phyloP scores from a whole-genome alignment of 805 yeast species.

The Candida adriatica region DNA sequence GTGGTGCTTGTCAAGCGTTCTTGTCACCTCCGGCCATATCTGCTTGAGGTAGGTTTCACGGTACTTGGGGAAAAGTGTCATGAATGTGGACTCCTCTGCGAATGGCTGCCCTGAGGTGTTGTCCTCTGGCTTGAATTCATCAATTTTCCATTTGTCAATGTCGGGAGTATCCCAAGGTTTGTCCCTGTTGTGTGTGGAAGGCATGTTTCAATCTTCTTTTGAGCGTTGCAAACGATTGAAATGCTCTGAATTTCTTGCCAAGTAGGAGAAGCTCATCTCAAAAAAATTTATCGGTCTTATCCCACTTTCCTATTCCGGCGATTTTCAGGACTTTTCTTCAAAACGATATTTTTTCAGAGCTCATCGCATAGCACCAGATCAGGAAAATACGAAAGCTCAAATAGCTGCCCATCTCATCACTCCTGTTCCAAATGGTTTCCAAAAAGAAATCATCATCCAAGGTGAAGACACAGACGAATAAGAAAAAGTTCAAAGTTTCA shows the following conservation, averaged over 20 bases:
- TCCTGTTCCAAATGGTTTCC: not conserved
- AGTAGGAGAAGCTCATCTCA: too few relatives aligned
- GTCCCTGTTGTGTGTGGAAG: slow-evolving; percentile 87
- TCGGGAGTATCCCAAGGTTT: slow-evolving; percentile 98
- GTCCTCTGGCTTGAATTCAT: slow-evolving; percentile 85
- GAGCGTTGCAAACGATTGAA: too few relatives aligned
- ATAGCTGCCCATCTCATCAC: not conserved
- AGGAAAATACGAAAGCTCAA: too few relatives aligned
- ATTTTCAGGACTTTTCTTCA: too few relatives aligned
- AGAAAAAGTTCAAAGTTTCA: slow-evolving; percentile 9
- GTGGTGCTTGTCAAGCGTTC: slow-evolving; percentile 62
- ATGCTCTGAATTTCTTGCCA: too few relatives aligned
- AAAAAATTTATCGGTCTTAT: not conserved
- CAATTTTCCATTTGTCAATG: slow-evolving; percentile 86
- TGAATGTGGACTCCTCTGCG: slow-evolving; percentile 92
- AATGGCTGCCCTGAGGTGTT: slow-evolving; percentile 82
- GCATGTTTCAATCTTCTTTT: slow-evolving; percentile 42
- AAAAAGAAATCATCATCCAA: not conserved
- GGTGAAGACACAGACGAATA: not conserved
- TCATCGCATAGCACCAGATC: not conserved
- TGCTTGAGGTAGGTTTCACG: slow-evolving; percentile 85
- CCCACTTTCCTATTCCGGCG: too few relatives aligned
- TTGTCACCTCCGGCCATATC: slow-evolving; percentile 91
- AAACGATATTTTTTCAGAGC: not conserved
- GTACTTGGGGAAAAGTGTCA: slow-evolving; percentile 94